These are phyloP conservation scores for Oehlia diaphana DNA, from an alignment of 192 early-diverging fungal species.

Conservation along the genomic window DNA sequence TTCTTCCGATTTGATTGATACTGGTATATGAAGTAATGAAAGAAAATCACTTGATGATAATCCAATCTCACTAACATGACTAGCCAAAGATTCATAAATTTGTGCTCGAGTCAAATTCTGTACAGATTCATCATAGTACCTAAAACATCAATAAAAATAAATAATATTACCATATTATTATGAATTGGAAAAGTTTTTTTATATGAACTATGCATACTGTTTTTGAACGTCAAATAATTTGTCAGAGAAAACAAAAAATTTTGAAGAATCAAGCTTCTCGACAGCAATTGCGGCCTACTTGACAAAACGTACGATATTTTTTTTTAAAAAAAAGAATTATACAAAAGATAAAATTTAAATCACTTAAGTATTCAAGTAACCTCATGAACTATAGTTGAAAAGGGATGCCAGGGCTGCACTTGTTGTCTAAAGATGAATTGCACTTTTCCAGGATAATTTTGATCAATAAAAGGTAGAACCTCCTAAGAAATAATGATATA, in stretches of 20 bases:
- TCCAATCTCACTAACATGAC: conserved; percentile 47
- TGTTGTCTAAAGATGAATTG: conserved; percentile 79
- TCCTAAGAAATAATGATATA: conserved; percentile 34
- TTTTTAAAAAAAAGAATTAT: background rate
- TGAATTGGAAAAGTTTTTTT: background rate
- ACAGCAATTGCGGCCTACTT: conserved; percentile 65
- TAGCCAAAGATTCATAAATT: conserved; percentile 52
- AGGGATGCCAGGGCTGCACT: conserved; percentile 84
- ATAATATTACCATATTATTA: background rate
- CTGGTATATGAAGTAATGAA: conserved; percentile 45
- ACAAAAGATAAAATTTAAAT: background rate
- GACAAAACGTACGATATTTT: background rate
- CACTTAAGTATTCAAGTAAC: conserved; percentile 27
- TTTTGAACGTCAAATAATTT: conserved; percentile 61
- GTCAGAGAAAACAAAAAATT: conserved; percentile 55
- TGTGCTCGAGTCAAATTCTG: conserved; percentile 56
- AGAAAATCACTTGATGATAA: conserved; percentile 48
- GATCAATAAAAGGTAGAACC: conserved; percentile 54
- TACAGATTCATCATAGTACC: conserved; percentile 65
- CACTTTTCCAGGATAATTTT: conserved; percentile 45
- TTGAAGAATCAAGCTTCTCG: conserved; percentile 52
- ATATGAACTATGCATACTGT: conserved; percentile 40
- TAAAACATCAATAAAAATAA: conserved; percentile 6
- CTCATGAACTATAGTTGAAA: conserved; percentile 73
- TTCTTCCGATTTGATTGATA: conserved; percentile 37